Evolutionary conservation across 805 yeast species (phyloP), one percentile per base, ranked within the genome.

Genomic region (Candida jianshihensis): DNA sequence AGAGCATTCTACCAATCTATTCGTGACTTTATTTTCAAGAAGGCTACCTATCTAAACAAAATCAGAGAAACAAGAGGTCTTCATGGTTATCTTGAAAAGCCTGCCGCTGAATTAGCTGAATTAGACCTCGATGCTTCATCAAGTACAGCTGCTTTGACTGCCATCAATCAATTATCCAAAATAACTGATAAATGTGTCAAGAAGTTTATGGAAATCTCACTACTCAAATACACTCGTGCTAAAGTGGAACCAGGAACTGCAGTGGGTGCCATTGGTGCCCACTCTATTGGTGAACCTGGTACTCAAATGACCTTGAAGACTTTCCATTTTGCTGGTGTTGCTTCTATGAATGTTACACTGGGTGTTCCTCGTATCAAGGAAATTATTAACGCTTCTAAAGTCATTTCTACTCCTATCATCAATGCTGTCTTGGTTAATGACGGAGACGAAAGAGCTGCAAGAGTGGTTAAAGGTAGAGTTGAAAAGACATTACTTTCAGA

Each of bases 311-410:
- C 98, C 5, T 72, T 83, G 56, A 83, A 83, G 58, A 83, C 94
- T 41, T 90, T 90, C 86, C 98, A 92, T 71, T 92, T 92, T 72
- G 98, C 98, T 53, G 98, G 98, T 72, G 98, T 92, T 39, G 97
- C 98, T 25, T 84, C 96, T 32, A 92, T 90, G 97, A 92, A 92
- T 68, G 96, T 90, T 47, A 92, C 98, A 0, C 74, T 92, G 49
- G 98, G 98, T 75, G 98, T 92, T 36, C 98, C 98, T 34, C 96
- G 98, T 75, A 90, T 92, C 59, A 92, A 92, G 64, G 98, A 92
- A 69, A 92, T 92, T 59, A 92, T 92, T 59, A 92, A 92, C 59
- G 98, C 98, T 3, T 85, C 97, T 15, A 92, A 92, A 59, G 75
- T 78, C 15, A 92, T 92, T 50, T 86, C 96, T 6, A 92, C 98